Percentiles rank a stretch among this genome's conserved stretches.
phyloP scores from a whole-genome alignment of 208 protist genomes.

The Leptomonas pyrrhocoris region DNA sequence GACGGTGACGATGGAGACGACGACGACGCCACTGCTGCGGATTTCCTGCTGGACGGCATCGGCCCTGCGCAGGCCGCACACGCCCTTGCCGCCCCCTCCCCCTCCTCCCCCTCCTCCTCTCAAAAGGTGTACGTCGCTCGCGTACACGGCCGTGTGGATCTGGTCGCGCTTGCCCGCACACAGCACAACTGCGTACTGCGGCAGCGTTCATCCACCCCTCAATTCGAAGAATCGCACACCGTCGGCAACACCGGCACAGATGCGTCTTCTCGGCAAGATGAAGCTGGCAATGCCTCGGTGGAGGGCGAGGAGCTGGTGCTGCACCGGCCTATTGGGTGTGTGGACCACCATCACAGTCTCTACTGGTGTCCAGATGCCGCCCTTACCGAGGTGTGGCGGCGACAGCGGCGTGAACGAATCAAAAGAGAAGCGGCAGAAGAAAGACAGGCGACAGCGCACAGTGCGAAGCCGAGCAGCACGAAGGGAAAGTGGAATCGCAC shows the following conservation, averaged over 20 bases:
- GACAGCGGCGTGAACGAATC: not conserved
- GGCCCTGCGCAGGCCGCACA: too few species aligned
- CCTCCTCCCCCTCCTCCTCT: constrained; percentile 22
- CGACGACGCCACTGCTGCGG: not conserved
- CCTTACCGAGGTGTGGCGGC: constrained; percentile 12
- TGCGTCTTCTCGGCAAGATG: too few species aligned
- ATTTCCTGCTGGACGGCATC: too few species aligned
- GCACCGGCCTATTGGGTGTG: constrained; percentile 60
- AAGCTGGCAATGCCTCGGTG: too few species aligned
- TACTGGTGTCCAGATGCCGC: constrained; percentile 70
- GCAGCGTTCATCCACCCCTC: not conserved
- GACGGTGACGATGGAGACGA: not conserved
- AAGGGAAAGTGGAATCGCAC: constrained; percentile 1
- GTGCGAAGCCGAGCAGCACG: not conserved
- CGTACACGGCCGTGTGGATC: constrained; percentile 58
- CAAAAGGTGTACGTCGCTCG: constrained; percentile 68
- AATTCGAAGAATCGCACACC: too few species aligned
- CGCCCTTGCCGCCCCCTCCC: not conserved
- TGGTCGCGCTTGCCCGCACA: constrained; percentile 31
- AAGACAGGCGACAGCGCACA: not conserved
- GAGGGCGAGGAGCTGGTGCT: constrained; percentile 24
- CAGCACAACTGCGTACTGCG: constrained; percentile 50
- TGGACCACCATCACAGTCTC: constrained; percentile 65
- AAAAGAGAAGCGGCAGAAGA: constrained; percentile 1
- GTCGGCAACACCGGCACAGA: too few species aligned